Conservation (phyloP, 2,329 filamentous ascomycete genomes). For the Macroventuria anomochaeta region DNA sequence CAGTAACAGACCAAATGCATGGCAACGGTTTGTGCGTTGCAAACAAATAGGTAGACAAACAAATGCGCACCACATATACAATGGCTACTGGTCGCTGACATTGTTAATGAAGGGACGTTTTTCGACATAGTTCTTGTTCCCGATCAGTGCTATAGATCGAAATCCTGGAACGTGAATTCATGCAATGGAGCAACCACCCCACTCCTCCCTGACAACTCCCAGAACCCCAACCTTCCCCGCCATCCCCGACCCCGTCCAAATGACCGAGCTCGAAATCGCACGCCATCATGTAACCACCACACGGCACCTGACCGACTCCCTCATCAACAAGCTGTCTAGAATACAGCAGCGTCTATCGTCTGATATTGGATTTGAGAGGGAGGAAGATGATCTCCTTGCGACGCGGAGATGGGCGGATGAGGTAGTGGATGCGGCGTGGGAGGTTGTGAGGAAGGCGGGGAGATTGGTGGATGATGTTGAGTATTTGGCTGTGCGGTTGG, state of each 20-base stretch:
- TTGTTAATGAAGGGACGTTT: too few species aligned
- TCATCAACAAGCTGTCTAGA: neutral
- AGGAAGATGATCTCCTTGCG: neutral
- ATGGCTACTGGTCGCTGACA: too few species aligned
- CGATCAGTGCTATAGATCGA: too few species aligned
- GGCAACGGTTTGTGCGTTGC: too few species aligned
- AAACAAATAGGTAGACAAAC: too few species aligned
- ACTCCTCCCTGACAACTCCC: neutral
- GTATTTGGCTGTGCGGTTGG: neutral
- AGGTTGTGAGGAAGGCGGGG: neutral
- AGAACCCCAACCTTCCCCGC: neutral
- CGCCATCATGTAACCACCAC: neutral
- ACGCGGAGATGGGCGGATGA: neutral
- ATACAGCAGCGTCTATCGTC: neutral
- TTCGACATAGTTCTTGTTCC: too few species aligned
- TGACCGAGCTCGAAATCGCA: neutral
- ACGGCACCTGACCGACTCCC: neutral
- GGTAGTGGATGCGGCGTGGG: neutral
- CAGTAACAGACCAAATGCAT: too few species aligned
- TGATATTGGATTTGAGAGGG: neutral
- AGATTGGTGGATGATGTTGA: neutral
- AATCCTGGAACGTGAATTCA: too few species aligned
- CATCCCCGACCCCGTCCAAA: neutral
- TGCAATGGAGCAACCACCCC: neutral
- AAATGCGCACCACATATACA: too few species aligned